Evolutionary conservation across 2,329 filamentous ascomycete genomes (phyloP).

Genomic region (Fusarium concolor): DNA sequence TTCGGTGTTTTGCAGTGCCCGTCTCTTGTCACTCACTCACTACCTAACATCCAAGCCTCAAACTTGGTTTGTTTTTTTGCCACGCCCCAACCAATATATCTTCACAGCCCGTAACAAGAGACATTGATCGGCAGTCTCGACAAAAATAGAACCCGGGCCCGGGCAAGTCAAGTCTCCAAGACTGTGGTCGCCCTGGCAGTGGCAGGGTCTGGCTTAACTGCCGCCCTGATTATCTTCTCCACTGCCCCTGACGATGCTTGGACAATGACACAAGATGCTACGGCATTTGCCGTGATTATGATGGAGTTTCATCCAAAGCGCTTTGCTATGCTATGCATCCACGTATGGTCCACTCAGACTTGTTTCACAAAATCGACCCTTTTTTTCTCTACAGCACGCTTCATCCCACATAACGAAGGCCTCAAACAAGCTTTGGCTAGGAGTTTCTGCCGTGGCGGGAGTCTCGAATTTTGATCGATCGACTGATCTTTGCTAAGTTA

Average conservation of each 20-base stretch:
- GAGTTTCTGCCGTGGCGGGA: constrained; percentile 13
- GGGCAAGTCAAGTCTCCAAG: background rate
- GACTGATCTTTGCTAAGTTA: background rate
- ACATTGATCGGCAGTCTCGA: constrained; percentile 24
- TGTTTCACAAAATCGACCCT: constrained; percentile 31
- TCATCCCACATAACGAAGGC: constrained; percentile 21
- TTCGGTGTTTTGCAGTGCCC: constrained; percentile 9
- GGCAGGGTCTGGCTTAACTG: constrained; percentile 17
- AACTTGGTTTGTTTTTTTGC: constrained; percentile 28
- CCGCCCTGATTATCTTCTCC: constrained; percentile 42
- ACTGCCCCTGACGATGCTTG: constrained; percentile 42
- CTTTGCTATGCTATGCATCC: constrained; percentile 22
- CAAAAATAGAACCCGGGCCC: constrained; percentile 39
- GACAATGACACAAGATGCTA: constrained; percentile 13
- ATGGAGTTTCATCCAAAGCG: constrained; percentile 1
- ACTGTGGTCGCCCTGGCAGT: background rate
- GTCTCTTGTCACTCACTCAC: background rate
- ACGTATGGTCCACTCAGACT: background rate
- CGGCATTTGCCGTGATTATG: constrained; percentile 19
- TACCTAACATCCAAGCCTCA: constrained; percentile 13
- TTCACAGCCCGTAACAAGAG: background rate
- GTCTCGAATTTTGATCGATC: constrained; percentile 29
- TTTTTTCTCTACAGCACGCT: background rate
- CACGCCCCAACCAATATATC: constrained; percentile 23
- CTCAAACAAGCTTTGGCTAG: constrained; percentile 30